Conservation (phyloP, 345 rosid genomes). For the Moringa oleifera region DNA sequence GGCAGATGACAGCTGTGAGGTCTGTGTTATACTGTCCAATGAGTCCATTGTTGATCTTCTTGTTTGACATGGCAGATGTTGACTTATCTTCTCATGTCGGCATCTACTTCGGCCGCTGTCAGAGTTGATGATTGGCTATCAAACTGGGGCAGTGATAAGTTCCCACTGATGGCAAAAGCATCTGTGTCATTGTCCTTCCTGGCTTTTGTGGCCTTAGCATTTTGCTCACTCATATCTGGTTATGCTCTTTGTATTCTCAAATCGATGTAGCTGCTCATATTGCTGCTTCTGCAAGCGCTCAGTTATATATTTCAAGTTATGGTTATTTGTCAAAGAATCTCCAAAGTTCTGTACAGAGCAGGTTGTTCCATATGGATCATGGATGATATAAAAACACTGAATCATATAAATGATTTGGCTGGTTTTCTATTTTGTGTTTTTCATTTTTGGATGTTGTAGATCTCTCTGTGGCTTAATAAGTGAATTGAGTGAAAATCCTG, state of each 20-base stretch:
- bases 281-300: not conserved
- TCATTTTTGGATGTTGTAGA: not conserved
- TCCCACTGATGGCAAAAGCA: conserved; percentile 75
- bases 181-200: conserved; percentile 59
- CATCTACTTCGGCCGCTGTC: conserved; percentile 78
- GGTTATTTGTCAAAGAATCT: not conserved
- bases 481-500: too few species aligned
- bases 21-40: not conserved
- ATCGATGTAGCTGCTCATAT: conserved; percentile 13
- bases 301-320: not conserved
- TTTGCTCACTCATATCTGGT: conserved; percentile 66
- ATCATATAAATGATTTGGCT: not conserved
- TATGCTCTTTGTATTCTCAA: conserved; percentile 49
- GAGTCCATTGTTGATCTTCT: not conserved
- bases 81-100: conserved; percentile 78
- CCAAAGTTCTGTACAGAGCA: not conserved
- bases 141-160: conserved; percentile 79
- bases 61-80: conserved; percentile 40
- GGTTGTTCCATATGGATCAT: not conserved
- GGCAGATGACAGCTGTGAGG: not conserved
- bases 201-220: conserved; percentile 64
- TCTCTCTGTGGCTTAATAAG: not conserved
- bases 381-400: not conserved
- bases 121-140: conserved; percentile 81
- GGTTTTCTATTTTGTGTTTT: not conserved